Conservation (phyloP, 306 rosid species). For the Vicia faba region DNA sequence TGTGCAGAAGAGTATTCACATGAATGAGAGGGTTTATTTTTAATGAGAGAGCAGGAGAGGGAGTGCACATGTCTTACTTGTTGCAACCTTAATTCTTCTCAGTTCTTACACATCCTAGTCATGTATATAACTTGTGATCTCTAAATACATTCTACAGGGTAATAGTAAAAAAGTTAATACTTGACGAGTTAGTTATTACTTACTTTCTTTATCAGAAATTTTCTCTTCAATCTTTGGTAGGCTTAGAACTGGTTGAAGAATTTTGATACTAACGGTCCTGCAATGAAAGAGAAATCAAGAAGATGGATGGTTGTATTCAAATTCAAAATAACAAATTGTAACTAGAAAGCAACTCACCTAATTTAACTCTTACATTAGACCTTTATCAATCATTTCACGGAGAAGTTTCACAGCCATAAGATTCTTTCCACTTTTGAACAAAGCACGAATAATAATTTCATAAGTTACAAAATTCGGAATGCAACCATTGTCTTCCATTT, state of each 20-base stretch:
- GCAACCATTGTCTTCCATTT: neutral
- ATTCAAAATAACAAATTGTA: neutral
- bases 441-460: neutral
- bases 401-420: neutral
- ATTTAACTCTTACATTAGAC: neutral
- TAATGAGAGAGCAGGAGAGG: neutral
- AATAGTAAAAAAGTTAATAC: no score
- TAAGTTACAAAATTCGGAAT: neutral
- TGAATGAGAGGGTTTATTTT: neutral
- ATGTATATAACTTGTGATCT: no score
- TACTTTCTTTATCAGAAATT: no score
- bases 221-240: no score
- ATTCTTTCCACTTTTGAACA: neutral
- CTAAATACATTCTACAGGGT: no score
- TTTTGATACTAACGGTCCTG: no score
- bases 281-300: no score
- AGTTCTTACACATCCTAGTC: neutral
- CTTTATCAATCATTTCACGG: neutral
- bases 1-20: neutral
- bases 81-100: slow-evolving; percentile 1
- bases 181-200: no score
- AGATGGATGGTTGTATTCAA: no score
- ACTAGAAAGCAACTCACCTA: neutral
- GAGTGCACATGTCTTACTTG: neutral
- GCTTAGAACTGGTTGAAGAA: no score